Evolutionary conservation across 345 rosid genomes (phyloP), one percentile per base, ranked within the genome.

Genomic region (Iberis pinnata): DNA sequence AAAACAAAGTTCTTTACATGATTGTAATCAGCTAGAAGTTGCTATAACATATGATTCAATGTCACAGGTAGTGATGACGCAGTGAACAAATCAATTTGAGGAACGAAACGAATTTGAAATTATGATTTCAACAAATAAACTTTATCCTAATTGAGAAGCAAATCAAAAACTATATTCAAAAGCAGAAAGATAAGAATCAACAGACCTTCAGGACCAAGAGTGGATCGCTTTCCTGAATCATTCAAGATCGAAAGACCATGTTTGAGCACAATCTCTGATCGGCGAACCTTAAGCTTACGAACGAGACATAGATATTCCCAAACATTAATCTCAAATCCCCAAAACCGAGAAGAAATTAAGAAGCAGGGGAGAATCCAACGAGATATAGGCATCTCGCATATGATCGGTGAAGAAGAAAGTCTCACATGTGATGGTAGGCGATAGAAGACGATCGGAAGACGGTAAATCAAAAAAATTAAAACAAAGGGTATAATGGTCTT

Each of bases 251-350:
- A 68, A 31, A 88, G 71, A 1, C 97, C 95, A 46, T 92, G 82
- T 75, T 88, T 92, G 70, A 92, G 56, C 40, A 92, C 97, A 72
- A 75, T 83, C 49, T 83, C 94, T 10, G 98, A 81, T 29, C 98
- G 94, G 70, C 97, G 83, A 60, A 85, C 83, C 66, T 85, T 92
- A 71, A 92, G 97, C 83, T 88, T 92, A 75, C 84, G 74, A 43
- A 80, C 87, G 48, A 93, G 80, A 59, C 82, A 83, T 38, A 93
- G 78, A 60, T 85, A 93, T 73, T 93, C 99, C 97, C 97, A 93
- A 10, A 75, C 83, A n/a, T n/a, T n/a, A n/a, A n/a, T n/a, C n/a
- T n/a, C n/a, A n/a, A n/a, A n/a, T n/a, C n/a, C n/a, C n/a, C n/a
- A n/a, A n/a, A n/a, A n/a, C n/a, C n/a, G n/a, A n/a, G n/a, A n/a